phyloP scores from a whole-genome alignment of 441 rosid species.

The Gossypium schwendimanii region DNA sequence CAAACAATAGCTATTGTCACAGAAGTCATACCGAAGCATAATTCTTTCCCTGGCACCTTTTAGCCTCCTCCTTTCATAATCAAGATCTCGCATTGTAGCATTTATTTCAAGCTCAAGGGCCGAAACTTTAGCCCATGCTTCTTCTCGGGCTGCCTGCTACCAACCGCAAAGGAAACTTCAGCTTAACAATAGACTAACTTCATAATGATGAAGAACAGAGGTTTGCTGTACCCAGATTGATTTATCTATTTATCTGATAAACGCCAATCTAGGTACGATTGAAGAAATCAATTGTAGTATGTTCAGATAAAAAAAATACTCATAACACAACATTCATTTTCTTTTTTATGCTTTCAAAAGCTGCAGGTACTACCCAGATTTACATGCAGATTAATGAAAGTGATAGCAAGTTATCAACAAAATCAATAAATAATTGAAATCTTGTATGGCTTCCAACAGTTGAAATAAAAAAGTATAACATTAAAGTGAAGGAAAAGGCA shows the following conservation, averaged over 20 bases:
- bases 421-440: not conserved
- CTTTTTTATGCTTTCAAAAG: not conserved
- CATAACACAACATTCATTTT: not conserved
- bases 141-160: conserved; percentile 99
- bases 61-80: conserved; percentile 79
- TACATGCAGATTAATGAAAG: conserved; percentile 1
- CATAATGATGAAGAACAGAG: conserved; percentile 11
- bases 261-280: not conserved
- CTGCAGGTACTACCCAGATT: not conserved
- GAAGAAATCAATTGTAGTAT: not conserved
- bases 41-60: conserved; percentile 96
- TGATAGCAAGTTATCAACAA: conserved; percentile 4
- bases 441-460: not conserved
- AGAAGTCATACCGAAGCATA: conserved; percentile 75
- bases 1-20: not conserved
- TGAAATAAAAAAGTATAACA: not conserved
- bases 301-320: not conserved
- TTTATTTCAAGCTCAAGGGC: conserved; percentile 79
- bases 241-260: not conserved
- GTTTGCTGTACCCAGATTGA: not conserved
- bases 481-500: conserved; percentile 7
- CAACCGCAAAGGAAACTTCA: conserved; percentile 57
- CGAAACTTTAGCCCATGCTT: conserved; percentile 94
- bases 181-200: conserved; percentile 30
- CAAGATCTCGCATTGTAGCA: conserved; percentile 77